These are phyloP conservation scores for Fusarium drepaniforme DNA, from an alignment of 2,329 filamentous ascomycete species.

Conservation along the genomic window DNA sequence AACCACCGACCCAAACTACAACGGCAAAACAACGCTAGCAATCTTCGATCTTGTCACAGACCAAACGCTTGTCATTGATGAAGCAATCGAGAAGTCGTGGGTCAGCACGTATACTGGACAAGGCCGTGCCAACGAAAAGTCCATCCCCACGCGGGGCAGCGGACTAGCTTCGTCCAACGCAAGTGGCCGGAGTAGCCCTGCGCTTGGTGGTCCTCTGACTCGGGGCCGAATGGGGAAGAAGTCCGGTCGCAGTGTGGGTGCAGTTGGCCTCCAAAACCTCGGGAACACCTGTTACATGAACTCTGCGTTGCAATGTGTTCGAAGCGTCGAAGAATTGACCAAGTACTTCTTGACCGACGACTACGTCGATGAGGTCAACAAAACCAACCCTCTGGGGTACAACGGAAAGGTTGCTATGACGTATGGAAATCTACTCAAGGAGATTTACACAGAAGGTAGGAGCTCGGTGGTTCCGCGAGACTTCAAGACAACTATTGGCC, in stretches of 20 bases:
- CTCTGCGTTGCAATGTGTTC: constrained; percentile 93
- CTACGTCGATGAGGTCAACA: constrained; percentile 86
- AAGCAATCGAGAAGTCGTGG: constrained; percentile 72
- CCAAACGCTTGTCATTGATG: constrained; percentile 86
- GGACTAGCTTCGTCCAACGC: constrained; percentile 45
- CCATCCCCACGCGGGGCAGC: constrained; percentile 49
- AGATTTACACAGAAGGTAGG: constrained; percentile 80
- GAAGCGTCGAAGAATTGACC: constrained; percentile 92
- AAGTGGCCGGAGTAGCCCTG: constrained; percentile 78
- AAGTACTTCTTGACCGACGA: constrained; percentile 86
- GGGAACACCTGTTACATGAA: constrained; percentile 99
- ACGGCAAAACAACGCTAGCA: constrained; percentile 76
- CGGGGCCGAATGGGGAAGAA: constrained; percentile 79
- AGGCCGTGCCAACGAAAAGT: constrained; percentile 50
- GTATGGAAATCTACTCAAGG: constrained; percentile 81
- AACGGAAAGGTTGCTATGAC: constrained; percentile 87
- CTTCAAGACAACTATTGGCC: constrained; percentile 87
- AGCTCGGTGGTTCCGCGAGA: constrained; percentile 81
- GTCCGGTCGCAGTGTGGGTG: constrained; percentile 78
- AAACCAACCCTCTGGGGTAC: constrained; percentile 86
- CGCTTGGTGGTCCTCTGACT: constrained; percentile 71
- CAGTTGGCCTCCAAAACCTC: constrained; percentile 87
- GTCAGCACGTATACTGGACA: constrained; percentile 63
- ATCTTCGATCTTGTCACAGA: constrained; percentile 77
- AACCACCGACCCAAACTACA: constrained; percentile 81